Percentiles rank a stretch among this genome's conserved stretches.
These are phyloP conservation scores for Citrus sinensis DNA, from an alignment of 345 rosid species.

Conservation along the genomic window DNA sequence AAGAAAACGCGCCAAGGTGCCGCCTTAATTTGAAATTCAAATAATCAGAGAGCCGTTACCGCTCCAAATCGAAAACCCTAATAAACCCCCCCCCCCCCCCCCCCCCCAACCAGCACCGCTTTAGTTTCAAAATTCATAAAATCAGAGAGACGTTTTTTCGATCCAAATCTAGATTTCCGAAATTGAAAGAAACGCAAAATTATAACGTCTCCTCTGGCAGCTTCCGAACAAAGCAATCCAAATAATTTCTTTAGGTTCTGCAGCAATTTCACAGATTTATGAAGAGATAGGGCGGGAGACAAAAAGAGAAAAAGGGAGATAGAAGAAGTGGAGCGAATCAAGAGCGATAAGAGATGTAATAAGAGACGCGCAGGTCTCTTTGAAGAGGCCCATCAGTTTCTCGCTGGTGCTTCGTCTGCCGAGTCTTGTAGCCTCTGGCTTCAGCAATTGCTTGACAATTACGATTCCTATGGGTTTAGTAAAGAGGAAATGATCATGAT, in stretches of 20 bases:
- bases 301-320: not conserved
- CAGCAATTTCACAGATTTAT: not conserved
- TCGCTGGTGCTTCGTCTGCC: not conserved
- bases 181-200: not conserved
- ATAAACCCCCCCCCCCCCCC: too few relatives aligned
- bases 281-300: not conserved
- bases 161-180: not conserved
- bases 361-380: slow-evolving; percentile 3
- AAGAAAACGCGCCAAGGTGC: too few relatives aligned
- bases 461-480: not conserved
- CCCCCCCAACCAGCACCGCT: too few relatives aligned
- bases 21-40: too few relatives aligned
- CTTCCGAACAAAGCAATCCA: not conserved
- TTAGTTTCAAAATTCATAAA: too few relatives aligned
- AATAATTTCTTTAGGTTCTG: too few relatives aligned
- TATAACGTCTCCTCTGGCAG: not conserved
- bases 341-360: not conserved
- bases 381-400: not conserved
- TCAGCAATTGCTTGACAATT: not conserved
- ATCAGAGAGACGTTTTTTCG: not conserved
- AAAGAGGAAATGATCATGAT: slow-evolving; percentile 2
- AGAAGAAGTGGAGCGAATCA: not conserved
- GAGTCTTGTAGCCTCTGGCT: slow-evolving; percentile 4
- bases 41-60: too few relatives aligned
- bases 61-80: too few relatives aligned